Evolutionary conservation across 495 filamentous ascomycete species (phyloP), one percentile per base, ranked within the genome.

Genomic region (Talaromyces thailandensis): DNA sequence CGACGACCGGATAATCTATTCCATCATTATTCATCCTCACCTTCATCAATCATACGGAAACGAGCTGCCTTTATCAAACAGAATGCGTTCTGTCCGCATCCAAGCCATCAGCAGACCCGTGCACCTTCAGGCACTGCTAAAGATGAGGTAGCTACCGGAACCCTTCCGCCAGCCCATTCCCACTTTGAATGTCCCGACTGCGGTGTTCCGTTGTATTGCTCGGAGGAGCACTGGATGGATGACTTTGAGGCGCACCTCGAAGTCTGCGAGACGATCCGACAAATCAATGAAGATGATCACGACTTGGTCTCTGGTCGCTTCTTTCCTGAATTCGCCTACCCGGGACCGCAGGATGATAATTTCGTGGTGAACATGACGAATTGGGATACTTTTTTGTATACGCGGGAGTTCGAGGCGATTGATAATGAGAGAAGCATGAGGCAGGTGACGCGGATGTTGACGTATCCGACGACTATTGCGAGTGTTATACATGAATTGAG

Each of bases 201-300:
- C 67, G 94, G 94, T 21, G 87, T 98, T 24, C 94, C 94, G 1
- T 84, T 95, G 0, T 96, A 92, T 66, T 99, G 94, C 75, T 92
- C 85, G 40, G 87, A 96, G 73, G 87, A 88, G 45, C 95, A 99
- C 71, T 98, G 91, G 88, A 89, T 87, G 62, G 91, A 93, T 63
- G 92, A 98, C 71, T 99, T 94, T 68, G 93, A 96, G 72, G 79
- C 84, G 2, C 94, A 99, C 70, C 73, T 98, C 21, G 83, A 96
- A 70, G 87, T 98, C 31, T 99, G 94, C 72, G 95, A 99, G 67
- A 89, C 86, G 0, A 77, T 99, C 24, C 80, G 87, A 56, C 84
- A 98, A 75, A 91, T 93, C 73, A 99, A 99, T 67, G 94, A 99
- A 76, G 94, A 99, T 68, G 95, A 98, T 69, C 94, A 99, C 71